These are phyloP conservation scores for Penicillium bovifimosum DNA, from an alignment of 495 filamentous ascomycete species.

Conservation along the genomic window DNA sequence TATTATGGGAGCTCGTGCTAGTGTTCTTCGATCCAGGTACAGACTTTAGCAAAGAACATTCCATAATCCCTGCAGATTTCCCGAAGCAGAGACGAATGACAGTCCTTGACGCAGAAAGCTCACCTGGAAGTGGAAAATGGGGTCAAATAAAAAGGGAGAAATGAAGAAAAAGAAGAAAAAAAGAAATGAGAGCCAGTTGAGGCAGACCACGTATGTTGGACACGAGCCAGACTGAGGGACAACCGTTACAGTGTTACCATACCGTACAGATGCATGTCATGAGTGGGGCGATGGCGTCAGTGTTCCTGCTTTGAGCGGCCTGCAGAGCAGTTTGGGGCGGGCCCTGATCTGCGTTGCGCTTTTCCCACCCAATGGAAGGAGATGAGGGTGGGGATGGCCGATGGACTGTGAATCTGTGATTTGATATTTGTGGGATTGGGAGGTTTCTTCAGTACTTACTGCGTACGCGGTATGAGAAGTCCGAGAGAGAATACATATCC, in stretches of 20 bases:
- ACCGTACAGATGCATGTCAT: conserved; percentile 20
- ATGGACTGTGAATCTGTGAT: too few species aligned
- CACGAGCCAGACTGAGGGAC: neutral
- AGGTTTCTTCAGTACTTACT: too few species aligned
- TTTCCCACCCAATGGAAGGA: neutral
- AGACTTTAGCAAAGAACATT: conserved; percentile 11
- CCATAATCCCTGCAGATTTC: conserved; percentile 20
- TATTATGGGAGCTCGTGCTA: neutral
- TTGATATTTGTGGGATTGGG: too few species aligned
- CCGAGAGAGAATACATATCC: too few species aligned
- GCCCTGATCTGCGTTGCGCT: conserved; percentile 22
- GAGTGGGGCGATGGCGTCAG: conserved; percentile 23
- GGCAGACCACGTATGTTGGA: neutral
- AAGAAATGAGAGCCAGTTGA: neutral
- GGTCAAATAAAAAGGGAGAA: too few species aligned
- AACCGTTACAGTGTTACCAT: neutral
- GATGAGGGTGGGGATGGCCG: too few species aligned
- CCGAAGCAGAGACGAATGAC: neutral
- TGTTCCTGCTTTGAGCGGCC: conserved; percentile 24
- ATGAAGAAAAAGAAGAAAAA: neutral
- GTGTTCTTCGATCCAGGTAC: neutral
- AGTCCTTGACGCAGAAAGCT: neutral
- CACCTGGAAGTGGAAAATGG: neutral
- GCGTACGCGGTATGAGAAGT: too few species aligned
- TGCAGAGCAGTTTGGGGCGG: conserved; percentile 24